A percentile compares a stretch with the other conserved stretches of the same genome.
Evolutionary conservation across 2,329 filamentous ascomycete genomes (phyloP).

Genomic region (Aureobasidium sp.): DNA sequence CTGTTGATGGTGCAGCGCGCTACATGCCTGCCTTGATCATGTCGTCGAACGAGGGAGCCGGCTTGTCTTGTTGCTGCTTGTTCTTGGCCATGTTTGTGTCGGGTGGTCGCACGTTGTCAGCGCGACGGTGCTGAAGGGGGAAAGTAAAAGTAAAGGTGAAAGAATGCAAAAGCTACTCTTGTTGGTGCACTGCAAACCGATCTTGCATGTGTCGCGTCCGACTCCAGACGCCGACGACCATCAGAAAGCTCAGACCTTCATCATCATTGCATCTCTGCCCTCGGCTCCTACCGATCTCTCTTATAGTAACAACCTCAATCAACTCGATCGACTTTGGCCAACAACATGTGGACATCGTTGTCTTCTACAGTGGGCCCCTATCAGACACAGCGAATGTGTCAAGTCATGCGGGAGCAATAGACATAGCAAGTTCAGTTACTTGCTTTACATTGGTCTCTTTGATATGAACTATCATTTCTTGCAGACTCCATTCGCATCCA

Average conservation of each 20-base stretch:
- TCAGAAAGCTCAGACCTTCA: constrained; percentile 5
- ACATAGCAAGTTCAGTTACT: not conserved
- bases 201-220: constrained; percentile 8
- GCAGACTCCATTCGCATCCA: not conserved
- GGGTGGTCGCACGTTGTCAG: not conserved
- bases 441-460: too few species aligned
- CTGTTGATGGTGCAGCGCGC: not conserved
- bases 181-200: not conserved
- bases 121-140: not conserved
- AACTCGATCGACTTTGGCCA: not conserved
- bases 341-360: too few species aligned
- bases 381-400: too few species aligned
- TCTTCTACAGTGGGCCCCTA: too few species aligned
- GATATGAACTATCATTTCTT: not conserved
- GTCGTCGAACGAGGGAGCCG: constrained; percentile 39
- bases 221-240: not conserved
- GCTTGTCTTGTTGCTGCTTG: constrained; percentile 17
- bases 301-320: not conserved
- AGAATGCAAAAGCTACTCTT: not conserved
- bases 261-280: constrained; percentile 1
- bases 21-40: constrained; percentile 42
- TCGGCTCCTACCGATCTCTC: constrained; percentile 1
- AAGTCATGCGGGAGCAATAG: too few species aligned
- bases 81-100: constrained; percentile 2
- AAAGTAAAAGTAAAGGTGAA: not conserved